These are phyloP conservation scores for Paramecium octaurelia DNA, from an alignment of 73 alveolate genomes.

Conservation along the genomic window DNA sequence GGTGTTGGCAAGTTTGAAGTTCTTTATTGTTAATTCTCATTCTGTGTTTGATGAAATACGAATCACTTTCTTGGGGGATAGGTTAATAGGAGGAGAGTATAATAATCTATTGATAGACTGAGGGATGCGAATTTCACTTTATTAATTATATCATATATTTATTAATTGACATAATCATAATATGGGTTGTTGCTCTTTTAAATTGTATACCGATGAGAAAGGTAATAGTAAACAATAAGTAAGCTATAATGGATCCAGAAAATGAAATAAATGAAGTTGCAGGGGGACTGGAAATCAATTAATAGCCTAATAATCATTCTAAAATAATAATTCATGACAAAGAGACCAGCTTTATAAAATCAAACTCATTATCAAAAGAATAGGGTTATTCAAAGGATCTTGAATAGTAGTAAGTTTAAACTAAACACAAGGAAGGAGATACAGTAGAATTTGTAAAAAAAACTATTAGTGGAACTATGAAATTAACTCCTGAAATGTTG, in stretches of 20 bases:
- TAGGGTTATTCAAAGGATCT: neutral
- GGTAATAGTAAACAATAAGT: neutral
- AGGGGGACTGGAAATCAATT: neutral
- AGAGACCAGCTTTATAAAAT: neutral
- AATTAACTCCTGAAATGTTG: slow-evolving; percentile 8
- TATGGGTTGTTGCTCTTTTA: neutral
- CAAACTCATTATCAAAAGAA: neutral
- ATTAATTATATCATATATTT: neutral
- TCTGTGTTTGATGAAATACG: neutral
- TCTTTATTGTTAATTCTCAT: neutral
- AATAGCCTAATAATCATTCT: neutral
- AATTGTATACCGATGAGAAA: neutral
- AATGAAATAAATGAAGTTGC: neutral
- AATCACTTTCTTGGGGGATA: neutral
- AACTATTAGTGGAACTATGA: slow-evolving; percentile 17
- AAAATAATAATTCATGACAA: neutral
- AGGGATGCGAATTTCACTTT: neutral
- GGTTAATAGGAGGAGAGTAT: neutral
- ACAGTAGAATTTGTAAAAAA: neutral
- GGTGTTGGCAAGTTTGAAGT: too few species aligned
- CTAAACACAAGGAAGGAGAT: neutral
- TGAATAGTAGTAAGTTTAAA: neutral
- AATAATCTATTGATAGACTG: neutral
- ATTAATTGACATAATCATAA: neutral
- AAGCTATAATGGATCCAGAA: neutral